Evolutionary conservation across 176 grass and related monocot species (phyloP), one percentile per base, ranked within the genome.

Genomic region (Oryza rufipogon): DNA sequence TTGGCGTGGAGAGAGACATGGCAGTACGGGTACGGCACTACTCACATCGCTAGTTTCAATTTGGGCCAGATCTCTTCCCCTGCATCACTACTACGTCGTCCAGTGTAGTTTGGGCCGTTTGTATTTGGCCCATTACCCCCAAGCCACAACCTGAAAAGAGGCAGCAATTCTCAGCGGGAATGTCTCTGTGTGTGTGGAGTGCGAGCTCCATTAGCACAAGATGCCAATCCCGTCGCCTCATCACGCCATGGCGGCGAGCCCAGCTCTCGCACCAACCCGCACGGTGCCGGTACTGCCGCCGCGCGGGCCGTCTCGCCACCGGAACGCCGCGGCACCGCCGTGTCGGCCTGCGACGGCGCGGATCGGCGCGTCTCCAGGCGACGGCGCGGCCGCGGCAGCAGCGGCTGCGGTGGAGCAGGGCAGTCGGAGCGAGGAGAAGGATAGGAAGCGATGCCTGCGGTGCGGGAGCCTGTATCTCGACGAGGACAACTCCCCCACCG

Each of bases 391-490:
- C 16, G 64, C 41, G 0, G 54, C 33, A n/a, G 41, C 77, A 33
- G 33, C 33, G 3, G 33, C 33, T 3, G 34, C 34, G 65, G 2
- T 20, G 72, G 44, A 30, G 9, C 38, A 44, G 65, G 7, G 41
- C 17, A 26, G 7, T 23, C 19, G 1, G 39, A 38, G 64, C 14
- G 64, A 2, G 76, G 38, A 66, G 11, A 4, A 64, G 46, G 10
- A 20, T 67, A 63, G 66, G 67, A 94, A 85, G 76, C 85, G 82
- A 22, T 94, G 95, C 84, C 89, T 93, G 25, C 76, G 92, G 74
- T 97, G 95, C 68, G 87, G 90, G 7, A 73, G 15, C 16, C 64
- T 86, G 74, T 97, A 93, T 87, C 63, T 44, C 46, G 90, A 93
- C 77, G 70, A 72, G 22, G 86, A 91, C 26, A 97, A 95, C 90